These are phyloP conservation scores for Carallia pectinifolia DNA, from an alignment of 345 rosid species.

Conservation along the genomic window DNA sequence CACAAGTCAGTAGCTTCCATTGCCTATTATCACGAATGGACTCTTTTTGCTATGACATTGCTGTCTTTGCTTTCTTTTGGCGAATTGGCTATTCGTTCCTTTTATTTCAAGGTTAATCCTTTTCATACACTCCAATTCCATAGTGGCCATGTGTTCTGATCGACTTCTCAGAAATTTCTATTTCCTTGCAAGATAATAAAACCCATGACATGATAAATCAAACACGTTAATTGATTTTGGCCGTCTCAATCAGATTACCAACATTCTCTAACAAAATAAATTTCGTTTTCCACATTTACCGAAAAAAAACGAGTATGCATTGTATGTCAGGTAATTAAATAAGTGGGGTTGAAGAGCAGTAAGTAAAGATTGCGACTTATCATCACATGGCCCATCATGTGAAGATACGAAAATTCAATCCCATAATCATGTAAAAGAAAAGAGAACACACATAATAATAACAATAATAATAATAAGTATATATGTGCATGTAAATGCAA, in stretches of 20 bases:
- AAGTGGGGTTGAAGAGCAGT: slow-evolving; percentile 16
- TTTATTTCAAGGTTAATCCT: neutral
- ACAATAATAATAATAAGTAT: neutral
- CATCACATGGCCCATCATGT: slow-evolving; percentile 39
- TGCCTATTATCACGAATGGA: slow-evolving; percentile 12
- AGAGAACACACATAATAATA: neutral
- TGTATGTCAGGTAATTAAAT: slow-evolving; percentile 9
- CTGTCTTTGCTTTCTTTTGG: slow-evolving; percentile 9
- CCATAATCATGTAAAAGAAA: too few species aligned
- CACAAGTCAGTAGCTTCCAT: slow-evolving; percentile 13
- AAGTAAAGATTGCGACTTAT: slow-evolving; percentile 36
- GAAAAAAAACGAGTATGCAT: neutral
- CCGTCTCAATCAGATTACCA: too few species aligned
- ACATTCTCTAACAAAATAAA: neutral
- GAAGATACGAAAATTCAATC: slow-evolving; percentile 22
- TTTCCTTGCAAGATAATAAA: too few species aligned
- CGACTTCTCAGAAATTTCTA: too few species aligned
- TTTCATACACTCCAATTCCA: too few species aligned
- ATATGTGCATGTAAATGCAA: neutral
- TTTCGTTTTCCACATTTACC: neutral
- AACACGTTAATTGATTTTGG: too few species aligned
- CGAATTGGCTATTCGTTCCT: slow-evolving; percentile 6
- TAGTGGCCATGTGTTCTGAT: too few species aligned
- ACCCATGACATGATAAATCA: too few species aligned
- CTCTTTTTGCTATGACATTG: neutral